phyloP scores from a whole-genome alignment of 768 basidiomycete species.

The Suillus alpinus region DNA sequence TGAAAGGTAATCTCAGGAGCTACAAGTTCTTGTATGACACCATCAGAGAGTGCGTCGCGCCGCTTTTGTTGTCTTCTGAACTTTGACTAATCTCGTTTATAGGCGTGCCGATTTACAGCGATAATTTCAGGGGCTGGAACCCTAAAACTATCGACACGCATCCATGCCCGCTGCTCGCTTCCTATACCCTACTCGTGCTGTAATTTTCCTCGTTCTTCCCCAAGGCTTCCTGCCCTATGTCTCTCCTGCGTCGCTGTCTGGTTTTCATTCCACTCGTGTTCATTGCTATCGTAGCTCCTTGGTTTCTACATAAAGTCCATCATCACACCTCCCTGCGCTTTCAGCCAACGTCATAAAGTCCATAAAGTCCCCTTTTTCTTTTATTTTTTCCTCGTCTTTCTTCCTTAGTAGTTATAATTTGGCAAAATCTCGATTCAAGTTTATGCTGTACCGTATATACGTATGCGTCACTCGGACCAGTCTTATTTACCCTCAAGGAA shows the following conservation, averaged over 20 bases:
- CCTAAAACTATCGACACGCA: slow-evolving; percentile 10
- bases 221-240: background rate
- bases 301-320: slow-evolving; percentile 4
- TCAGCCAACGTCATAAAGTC: background rate
- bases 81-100: slow-evolving; percentile 10
- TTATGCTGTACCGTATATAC: slow-evolving; percentile 26
- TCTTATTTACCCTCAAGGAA: slow-evolving; percentile 23
- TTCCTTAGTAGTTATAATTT: slow-evolving; percentile 7
- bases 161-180: slow-evolving; percentile 6
- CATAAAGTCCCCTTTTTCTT: background rate
- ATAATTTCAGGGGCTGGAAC: slow-evolving; percentile 28
- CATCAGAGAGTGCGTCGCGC: slow-evolving; percentile 69
- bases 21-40: slow-evolving; percentile 92
- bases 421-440: slow-evolving; percentile 22
- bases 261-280: slow-evolving; percentile 1
- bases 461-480: slow-evolving; percentile 17
- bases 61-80: slow-evolving; percentile 7
- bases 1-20: slow-evolving; percentile 90
- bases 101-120: slow-evolving; percentile 39
- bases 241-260: slow-evolving; percentile 3
- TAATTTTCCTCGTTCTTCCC: slow-evolving; percentile 16
- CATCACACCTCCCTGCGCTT: background rate
- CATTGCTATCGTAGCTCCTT: slow-evolving; percentile 9
- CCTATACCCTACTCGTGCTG: slow-evolving; percentile 30
- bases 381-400: background rate